Evolutionary conservation across 2,329 filamentous ascomycete species (phyloP), one percentile per base, ranked within the genome.

Genomic region (Sarocladium brachiariae): DNA sequence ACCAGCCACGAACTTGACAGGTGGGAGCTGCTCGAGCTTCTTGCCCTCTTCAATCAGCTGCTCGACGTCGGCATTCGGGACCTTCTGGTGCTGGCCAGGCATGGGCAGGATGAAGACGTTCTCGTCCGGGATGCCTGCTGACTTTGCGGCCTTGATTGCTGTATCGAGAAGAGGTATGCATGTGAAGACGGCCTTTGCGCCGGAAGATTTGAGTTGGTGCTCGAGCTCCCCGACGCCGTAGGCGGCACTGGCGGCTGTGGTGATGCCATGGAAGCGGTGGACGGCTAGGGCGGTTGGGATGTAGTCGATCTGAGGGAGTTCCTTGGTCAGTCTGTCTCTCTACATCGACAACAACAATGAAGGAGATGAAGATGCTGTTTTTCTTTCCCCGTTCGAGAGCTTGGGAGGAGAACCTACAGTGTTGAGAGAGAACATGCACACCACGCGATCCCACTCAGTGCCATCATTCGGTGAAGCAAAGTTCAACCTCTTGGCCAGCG

Each of bases 391-490:
- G 14, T 27, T 30, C n/a, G n/a, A n/a, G n/a, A n/a, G n/a, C n/a
- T n/a, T n/a, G 14, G n/a, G 18, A 16, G n/a, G 33, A n/a, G 18
- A n/a, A 60, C 77, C 53, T 67, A 89, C 86, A 25, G 87, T 89
- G 63, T 95, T 95, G 53, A 90, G 67, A n/a, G 84, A 84, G 68
- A 88, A 95, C 24, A 91, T 71, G 4, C 75, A 84, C 45, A 89
- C 72, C 21, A 91, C 86, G 65, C 90, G 89, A 60, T 93, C 87
- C 84, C 85, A 93, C 63, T 91, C 86, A 0, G 80, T 80, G 11
- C 85, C 87, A 51, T 81, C 65, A 57, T 87, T 84, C 7, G 85
- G n/a, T n/a, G n/a, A 81, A 41, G 76, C 65, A 76, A 87, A 90
- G 38, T 80, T 83, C 53, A 93, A 31, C 27, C 46, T 30, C 31